Percentiles rank a stretch among this genome's conserved stretches.
phyloP scores from a whole-genome alignment of 2,329 filamentous ascomycete genomes.

The Colletotrichum brevisporum region DNA sequence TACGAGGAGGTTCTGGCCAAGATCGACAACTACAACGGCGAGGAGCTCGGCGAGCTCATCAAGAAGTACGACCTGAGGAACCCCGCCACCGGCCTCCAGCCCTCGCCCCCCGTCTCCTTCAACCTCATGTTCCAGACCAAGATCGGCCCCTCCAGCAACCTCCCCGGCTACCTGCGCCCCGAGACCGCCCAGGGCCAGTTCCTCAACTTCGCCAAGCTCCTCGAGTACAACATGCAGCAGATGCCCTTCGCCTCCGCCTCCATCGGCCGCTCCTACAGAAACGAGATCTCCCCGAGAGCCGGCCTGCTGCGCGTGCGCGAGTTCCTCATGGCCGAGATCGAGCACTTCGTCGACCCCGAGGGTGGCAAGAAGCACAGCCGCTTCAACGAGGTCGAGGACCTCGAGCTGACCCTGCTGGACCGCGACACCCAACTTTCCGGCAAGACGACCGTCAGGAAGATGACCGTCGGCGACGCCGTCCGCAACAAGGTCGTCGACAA shows the following conservation, averaged over 20 bases:
- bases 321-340: constrained; percentile 99
- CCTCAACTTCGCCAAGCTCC: constrained; percentile 94
- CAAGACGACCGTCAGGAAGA: constrained; percentile 80
- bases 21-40: constrained; percentile 95
- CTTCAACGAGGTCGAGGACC: constrained; percentile 86
- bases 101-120: constrained; percentile 88
- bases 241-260: constrained; percentile 99
- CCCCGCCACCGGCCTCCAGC: constrained; percentile 82
- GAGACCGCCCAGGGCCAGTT: constrained; percentile 99
- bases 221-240: constrained; percentile 93
- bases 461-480: constrained; percentile 90
- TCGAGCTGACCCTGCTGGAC: constrained; percentile 88
- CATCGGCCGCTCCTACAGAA: constrained; percentile 97
- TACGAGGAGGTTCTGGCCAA: constrained; percentile 92
- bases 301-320: constrained; percentile 95
- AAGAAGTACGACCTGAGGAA: constrained; percentile 93
- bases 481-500: constrained; percentile 89
- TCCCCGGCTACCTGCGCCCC: constrained; percentile 87
- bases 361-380: constrained; percentile 94
- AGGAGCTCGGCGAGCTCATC: constrained; percentile 89
- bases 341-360: constrained; percentile 96
- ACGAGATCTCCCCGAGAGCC: constrained; percentile 94
- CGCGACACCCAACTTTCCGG: constrained; percentile 88
- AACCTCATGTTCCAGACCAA: constrained; percentile 99
- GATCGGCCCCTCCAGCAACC: constrained; percentile 92